phyloP scores from a whole-genome alignment of 2,329 filamentous ascomycete genomes.

The Rutstroemia sydowiana region DNA sequence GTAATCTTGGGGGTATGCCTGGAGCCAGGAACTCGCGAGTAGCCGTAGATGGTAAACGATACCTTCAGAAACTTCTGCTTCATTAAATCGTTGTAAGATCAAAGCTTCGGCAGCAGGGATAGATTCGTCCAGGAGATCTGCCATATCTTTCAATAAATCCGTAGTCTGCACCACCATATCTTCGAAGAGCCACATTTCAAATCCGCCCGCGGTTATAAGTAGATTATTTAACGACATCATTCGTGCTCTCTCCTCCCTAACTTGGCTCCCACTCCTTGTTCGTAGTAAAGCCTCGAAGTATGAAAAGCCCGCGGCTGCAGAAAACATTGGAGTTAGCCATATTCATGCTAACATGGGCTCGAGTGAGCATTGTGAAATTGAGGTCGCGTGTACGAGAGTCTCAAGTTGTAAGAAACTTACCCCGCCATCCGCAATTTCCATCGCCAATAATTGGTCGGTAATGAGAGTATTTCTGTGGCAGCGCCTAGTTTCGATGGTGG shows the following conservation, averaged over 20 bases:
- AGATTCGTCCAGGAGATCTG: conserved; percentile 42
- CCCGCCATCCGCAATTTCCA: conserved; percentile 96
- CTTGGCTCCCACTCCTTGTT: conserved; percentile 53
- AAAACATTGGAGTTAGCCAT: conserved; percentile 14
- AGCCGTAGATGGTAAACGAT: conserved; percentile 83
- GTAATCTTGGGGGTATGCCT: conserved; percentile 62
- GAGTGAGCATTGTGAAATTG: conserved; percentile 11
- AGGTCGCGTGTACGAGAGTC: conserved; percentile 5
- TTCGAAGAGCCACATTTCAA: conserved; percentile 63
- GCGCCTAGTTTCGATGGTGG: conserved; percentile 44
- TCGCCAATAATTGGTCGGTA: conserved; percentile 86
- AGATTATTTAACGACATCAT: conserved; percentile 64
- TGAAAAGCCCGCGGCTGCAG: conserved; percentile 76
- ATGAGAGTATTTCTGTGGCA: conserved; percentile 77
- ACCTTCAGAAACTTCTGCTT: conserved; percentile 55
- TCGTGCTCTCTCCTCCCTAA: conserved; percentile 65
- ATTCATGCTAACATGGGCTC: not conserved
- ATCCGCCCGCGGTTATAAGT: conserved; percentile 64
- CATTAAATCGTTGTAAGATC: conserved; percentile 63
- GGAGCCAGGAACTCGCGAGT: conserved; percentile 78
- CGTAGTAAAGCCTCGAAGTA: conserved; percentile 84
- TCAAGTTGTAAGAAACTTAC: conserved; percentile 46
- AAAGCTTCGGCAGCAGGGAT: conserved; percentile 45
- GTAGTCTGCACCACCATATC: conserved; percentile 77
- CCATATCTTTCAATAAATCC: conserved; percentile 57